These are phyloP conservation scores for Hypomontagnella submonticulosa DNA, from an alignment of 495 filamentous ascomycete species.

Conservation along the genomic window DNA sequence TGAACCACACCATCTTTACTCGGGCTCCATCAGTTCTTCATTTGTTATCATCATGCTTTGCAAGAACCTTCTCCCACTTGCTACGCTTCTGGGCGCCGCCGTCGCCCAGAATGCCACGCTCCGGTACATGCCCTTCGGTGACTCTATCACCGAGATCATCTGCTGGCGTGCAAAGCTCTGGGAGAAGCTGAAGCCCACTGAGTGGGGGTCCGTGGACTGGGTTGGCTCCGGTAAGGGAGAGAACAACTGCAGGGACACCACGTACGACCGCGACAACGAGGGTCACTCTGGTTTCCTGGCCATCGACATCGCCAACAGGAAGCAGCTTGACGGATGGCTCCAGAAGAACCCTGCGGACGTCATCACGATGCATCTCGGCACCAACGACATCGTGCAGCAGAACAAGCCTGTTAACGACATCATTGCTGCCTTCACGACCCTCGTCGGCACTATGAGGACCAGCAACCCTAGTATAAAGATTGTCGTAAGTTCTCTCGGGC, in stretches of 20 bases:
- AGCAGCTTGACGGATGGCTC: conserved; percentile 63
- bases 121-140: conserved; percentile 62
- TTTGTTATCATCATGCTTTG: conserved; percentile 35
- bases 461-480: conserved; percentile 63
- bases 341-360: conserved; percentile 59
- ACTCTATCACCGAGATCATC: conserved; percentile 63
- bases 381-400: conserved; percentile 62
- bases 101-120: conserved; percentile 48
- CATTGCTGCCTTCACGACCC: conserved; percentile 58
- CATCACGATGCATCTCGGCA: conserved; percentile 64
- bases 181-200: conserved; percentile 57
- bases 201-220: conserved; percentile 56
- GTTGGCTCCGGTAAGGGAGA: conserved; percentile 57
- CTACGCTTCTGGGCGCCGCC: conserved; percentile 39
- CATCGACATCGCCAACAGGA: conserved; percentile 60
- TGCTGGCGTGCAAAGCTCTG: conserved; percentile 62
- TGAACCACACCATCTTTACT: not conserved
- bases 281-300: conserved; percentile 65
- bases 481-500: conserved; percentile 51
- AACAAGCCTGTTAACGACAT: conserved; percentile 56
- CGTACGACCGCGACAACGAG: conserved; percentile 63
- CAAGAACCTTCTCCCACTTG: conserved; percentile 36
- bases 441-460: conserved; percentile 58
- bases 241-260: conserved; percentile 51
- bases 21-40: not conserved